Base-by-base conservation (phyloP, 2,329 filamentous ascomycete species). In the Pseudodiploospora longispora region DNA sequence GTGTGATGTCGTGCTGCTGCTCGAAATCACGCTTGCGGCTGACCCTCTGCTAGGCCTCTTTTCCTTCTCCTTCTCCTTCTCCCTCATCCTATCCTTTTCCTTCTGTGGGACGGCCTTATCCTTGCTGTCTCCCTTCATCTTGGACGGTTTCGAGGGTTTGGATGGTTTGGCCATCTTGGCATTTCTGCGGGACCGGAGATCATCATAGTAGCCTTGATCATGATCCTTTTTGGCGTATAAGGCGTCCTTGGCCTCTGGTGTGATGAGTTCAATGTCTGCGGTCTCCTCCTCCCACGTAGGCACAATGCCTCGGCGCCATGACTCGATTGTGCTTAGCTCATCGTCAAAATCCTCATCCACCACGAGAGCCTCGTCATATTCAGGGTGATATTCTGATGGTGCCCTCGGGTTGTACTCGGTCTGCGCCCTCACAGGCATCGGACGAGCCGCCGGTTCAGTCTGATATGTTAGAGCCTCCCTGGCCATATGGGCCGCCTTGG, bases 311-410 rank as follows among this genome's bases (percentile, higher is more conserved):
- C 76, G 64, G 6, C 75, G 67, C 77, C 77, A 81, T 0, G 64
- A 66, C 57, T 80, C 77, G 38, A 80, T 80, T 19, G 66, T 67
- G 63, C 75, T 78, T 19, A 80, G 60, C 51, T 79, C 75, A 47
- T 79, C 74, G 46, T 78, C 72, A 10, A 79, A 55, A 3, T 78
- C 73, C 47, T 78, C 72, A 19, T 19, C 19, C 10, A 79, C 54
- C 2, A 79, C 66, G n/a, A 79, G 62, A 0, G 76, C 75, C 55
- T 80, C 76, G 41, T 80, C 74, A 36, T 71, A 66, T 36, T 63
- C 61, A 1, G 53, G 55, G 40, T 60, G 59, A 40, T 57, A 55
- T 36, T 60, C 57, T 48, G 51, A 61, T 46, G 37, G 27, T 19
- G 19, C 19, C 19, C 19, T 19, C 8, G 9, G 55, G 41, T 60